Evolutionary conservation across 345 rosid genomes (phyloP).

Genomic region (Mangifera indica): DNA sequence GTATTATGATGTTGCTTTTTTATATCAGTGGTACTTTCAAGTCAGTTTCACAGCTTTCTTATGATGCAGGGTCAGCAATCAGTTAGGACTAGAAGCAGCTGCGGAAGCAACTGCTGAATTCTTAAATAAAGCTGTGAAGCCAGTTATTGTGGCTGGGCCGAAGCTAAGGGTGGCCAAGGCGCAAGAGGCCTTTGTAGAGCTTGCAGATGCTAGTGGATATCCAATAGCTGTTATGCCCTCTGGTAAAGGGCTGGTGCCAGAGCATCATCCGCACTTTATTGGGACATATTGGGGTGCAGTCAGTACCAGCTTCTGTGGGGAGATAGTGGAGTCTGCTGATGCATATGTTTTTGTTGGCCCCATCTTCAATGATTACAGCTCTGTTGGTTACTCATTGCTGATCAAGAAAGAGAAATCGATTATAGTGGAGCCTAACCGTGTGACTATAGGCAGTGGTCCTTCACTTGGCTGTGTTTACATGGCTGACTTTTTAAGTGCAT

Average conservation of each 20-base stretch:
- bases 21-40: no score
- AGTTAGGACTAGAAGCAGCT: slow-evolving; percentile 55
- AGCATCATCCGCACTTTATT: slow-evolving; percentile 61
- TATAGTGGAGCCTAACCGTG: slow-evolving; percentile 60
- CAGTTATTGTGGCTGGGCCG: slow-evolving; percentile 67
- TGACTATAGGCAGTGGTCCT: slow-evolving; percentile 53
- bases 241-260: slow-evolving; percentile 64
- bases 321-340: slow-evolving; percentile 77
- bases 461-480: slow-evolving; percentile 64
- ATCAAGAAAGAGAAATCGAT: slow-evolving; percentile 73
- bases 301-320: slow-evolving; percentile 64
- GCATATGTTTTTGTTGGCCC: slow-evolving; percentile 77
- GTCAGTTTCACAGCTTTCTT: no score
- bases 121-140: slow-evolving; percentile 71
- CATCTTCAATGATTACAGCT: slow-evolving; percentile 61
- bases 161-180: slow-evolving; percentile 60
- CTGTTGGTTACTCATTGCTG: slow-evolving; percentile 69
- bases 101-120: slow-evolving; percentile 61
- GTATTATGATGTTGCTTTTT: no score
- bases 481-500: slow-evolving; percentile 56
- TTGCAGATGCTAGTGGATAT: slow-evolving; percentile 60
- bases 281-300: slow-evolving; percentile 79
- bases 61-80: slow-evolving; percentile 44
- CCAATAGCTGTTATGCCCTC: slow-evolving; percentile 68
- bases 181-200: slow-evolving; percentile 44